Conservation (phyloP, 805 yeast species). For the fission yeast (Schizosaccharomyces pombe) region DNA sequence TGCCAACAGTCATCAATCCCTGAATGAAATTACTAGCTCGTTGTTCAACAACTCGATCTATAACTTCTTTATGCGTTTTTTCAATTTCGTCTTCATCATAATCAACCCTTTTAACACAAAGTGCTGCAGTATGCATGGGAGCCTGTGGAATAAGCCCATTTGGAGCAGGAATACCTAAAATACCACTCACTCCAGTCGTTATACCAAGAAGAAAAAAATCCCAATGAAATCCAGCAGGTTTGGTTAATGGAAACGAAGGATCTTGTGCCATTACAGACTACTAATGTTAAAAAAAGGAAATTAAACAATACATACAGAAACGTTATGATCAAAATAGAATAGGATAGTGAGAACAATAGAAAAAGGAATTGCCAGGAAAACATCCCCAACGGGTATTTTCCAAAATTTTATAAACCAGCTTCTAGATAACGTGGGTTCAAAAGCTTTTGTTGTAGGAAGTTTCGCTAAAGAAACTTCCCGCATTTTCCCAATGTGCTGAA, state of each 20-base stretch:
- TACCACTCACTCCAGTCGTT: slow-evolving; percentile 68
- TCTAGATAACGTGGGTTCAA: slow-evolving; percentile 31
- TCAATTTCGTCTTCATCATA: background rate
- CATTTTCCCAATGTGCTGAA: slow-evolving; percentile 64
- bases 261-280: slow-evolving; percentile 69
- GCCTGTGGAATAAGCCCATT: slow-evolving; percentile 96
- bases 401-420: slow-evolving; percentile 69
- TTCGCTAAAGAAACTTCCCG: slow-evolving; percentile 30
- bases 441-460: slow-evolving; percentile 50
- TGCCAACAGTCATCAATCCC: slow-evolving; percentile 59
- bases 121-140: slow-evolving; percentile 66
- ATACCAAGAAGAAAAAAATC: slow-evolving; percentile 68
- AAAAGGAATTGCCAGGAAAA: slow-evolving; percentile 81
- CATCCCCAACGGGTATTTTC: slow-evolving; percentile 47
- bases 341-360: slow-evolving; percentile 62
- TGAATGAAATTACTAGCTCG: slow-evolving; percentile 64
- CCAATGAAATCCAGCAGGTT: slow-evolving; percentile 83
- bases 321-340: slow-evolving; percentile 88
- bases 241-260: slow-evolving; percentile 51
- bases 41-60: slow-evolving; percentile 51
- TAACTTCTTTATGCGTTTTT: background rate
- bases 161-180: slow-evolving; percentile 83
- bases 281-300: background rate
- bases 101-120: slow-evolving; percentile 30
- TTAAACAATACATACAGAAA: slow-evolving; percentile 22